Conservation (phyloP, 805 yeast species). For the Allodekkera sacchari region DNA sequence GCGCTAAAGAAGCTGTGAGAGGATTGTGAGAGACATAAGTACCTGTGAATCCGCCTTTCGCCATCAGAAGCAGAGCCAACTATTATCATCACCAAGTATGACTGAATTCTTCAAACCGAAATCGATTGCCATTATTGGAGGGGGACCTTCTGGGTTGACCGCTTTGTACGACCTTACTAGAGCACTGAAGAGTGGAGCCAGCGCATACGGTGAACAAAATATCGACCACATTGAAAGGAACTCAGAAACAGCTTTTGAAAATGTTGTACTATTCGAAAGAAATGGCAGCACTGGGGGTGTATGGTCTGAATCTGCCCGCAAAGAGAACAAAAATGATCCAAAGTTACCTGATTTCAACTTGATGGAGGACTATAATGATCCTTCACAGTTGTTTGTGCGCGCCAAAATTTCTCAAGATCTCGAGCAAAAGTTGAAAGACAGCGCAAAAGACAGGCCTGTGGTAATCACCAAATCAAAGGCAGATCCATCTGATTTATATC, state of each 20-base stretch:
- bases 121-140: slow-evolving; percentile 32
- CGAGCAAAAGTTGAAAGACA: slow-evolving; percentile 18
- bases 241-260: slow-evolving; percentile 21
- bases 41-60: too few species aligned
- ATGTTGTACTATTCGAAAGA: slow-evolving; percentile 33
- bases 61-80: too few species aligned
- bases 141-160: slow-evolving; percentile 35
- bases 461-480: slow-evolving; percentile 6
- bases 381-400: slow-evolving; percentile 6
- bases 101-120: slow-evolving; percentile 5
- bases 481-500: slow-evolving; percentile 3
- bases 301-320: slow-evolving; percentile 23
- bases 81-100: too few species aligned
- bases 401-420: slow-evolving; percentile 5
- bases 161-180: slow-evolving; percentile 26
- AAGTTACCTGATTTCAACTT: slow-evolving; percentile 11
- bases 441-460: slow-evolving; percentile 27
- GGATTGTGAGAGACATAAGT: too few species aligned
- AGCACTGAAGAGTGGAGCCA: slow-evolving; percentile 21
- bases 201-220: slow-evolving; percentile 11
- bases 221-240: slow-evolving; percentile 4
- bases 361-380: slow-evolving; percentile 3
- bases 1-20: too few species aligned
- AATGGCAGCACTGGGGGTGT: slow-evolving; percentile 33
- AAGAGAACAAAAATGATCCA: slow-evolving; percentile 14